phyloP scores from a whole-genome alignment of 2,329 filamentous ascomycete species.

The Colletotrichum falcatum region DNA sequence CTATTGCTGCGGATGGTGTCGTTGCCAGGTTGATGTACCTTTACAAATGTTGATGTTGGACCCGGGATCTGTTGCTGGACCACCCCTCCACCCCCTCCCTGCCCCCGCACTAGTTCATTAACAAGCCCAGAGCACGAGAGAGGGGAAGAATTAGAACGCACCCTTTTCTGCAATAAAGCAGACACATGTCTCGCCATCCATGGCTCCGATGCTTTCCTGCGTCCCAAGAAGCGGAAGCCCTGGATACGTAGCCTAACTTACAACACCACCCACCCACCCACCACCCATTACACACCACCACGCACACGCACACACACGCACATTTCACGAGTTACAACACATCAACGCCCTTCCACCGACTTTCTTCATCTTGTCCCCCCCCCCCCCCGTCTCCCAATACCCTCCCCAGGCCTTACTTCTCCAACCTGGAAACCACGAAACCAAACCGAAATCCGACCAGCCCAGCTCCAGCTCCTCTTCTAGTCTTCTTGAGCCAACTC shows the following conservation, averaged over 20 bases:
- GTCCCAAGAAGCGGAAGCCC: constrained; percentile 49
- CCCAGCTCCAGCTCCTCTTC: constrained; percentile 25
- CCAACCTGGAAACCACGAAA: constrained; percentile 27
- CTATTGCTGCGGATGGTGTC: constrained; percentile 21
- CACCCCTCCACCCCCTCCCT: constrained; percentile 32
- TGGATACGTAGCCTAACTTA: constrained; percentile 62
- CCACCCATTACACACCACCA: constrained; percentile 11
- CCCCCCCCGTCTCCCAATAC: constrained; percentile 27
- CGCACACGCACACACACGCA: constrained; percentile 6
- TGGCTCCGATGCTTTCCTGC: constrained; percentile 62
- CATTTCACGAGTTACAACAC: constrained; percentile 36
- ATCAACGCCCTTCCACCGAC: constrained; percentile 41
- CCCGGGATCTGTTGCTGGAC: constrained; percentile 34
- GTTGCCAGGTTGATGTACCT: constrained; percentile 34
- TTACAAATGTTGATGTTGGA: constrained; percentile 36
- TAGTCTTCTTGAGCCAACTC: constrained; percentile 25
- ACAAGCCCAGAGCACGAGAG: constrained; percentile 20
- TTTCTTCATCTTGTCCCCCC: constrained; percentile 41
- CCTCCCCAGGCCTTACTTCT: constrained; percentile 30
- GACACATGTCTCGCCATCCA: constrained; percentile 69
- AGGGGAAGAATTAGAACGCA: constrained; percentile 6
- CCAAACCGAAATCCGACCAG: constrained; percentile 20
- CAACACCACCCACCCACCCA: constrained; percentile 53
- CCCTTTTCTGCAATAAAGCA: constrained; percentile 71
- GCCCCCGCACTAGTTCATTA: constrained; percentile 39